Percentiles rank a stretch among this genome's conserved stretches.
phyloP scores from a whole-genome alignment of 2,329 filamentous ascomycete genomes.

The Aquanectria penicillioides region DNA sequence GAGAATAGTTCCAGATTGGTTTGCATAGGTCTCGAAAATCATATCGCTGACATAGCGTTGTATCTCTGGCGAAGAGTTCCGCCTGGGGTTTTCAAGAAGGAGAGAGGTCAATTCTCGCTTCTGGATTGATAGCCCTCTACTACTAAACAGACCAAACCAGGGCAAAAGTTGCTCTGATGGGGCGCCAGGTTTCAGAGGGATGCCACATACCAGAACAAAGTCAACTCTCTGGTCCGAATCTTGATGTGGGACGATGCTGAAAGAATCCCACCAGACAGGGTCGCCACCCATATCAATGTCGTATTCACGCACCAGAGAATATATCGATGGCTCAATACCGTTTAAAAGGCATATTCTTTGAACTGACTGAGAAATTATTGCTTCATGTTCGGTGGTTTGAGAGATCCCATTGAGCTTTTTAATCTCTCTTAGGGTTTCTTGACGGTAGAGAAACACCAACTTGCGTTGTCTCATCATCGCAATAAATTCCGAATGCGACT shows the following conservation, averaged over 20 bases:
- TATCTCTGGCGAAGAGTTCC: neutral
- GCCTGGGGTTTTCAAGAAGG: neutral
- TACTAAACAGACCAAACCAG: conserved; percentile 3
- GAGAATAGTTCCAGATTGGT: neutral
- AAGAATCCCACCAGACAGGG: conserved; percentile 16
- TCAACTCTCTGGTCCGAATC: neutral
- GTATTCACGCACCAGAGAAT: neutral
- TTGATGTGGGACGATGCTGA: neutral
- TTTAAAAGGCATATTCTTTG: conserved; percentile 1
- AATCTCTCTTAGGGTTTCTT: neutral
- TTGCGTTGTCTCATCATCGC: conserved; percentile 6
- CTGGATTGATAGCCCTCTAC: neutral
- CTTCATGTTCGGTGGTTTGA: no score
- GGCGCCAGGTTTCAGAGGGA: neutral
- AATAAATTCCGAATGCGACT: conserved; percentile 5
- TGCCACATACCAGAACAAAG: conserved; percentile 5
- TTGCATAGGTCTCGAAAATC: neutral
- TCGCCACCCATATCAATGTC: neutral
- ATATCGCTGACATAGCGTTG: conserved; percentile 2
- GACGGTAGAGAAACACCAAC: neutral
- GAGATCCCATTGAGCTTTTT: neutral
- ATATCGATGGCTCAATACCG: neutral
- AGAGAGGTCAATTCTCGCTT: neutral
- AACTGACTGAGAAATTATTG: neutral
- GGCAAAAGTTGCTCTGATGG: conserved; percentile 2